Conservation (phyloP, 441 rosid species). For the Populus trichocarpa region DNA sequence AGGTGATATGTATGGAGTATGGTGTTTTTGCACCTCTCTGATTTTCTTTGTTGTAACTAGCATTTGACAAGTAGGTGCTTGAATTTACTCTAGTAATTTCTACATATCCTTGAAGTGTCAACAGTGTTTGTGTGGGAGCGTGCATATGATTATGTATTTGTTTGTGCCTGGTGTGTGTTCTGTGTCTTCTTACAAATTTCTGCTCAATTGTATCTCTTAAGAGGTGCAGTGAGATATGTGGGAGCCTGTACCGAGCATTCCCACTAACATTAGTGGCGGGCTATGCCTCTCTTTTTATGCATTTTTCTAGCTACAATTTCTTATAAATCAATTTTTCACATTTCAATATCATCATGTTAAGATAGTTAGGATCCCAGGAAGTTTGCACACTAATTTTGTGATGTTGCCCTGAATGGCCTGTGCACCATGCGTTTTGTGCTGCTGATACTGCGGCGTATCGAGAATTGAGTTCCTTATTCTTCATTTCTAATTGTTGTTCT, state of each 20-base stretch:
- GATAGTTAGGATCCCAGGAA: background rate
- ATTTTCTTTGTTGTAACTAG: background rate
- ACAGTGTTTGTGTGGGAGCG: background rate
- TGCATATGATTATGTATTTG: background rate
- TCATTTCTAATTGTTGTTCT: background rate
- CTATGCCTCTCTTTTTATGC: background rate
- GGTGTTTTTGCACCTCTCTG: background rate
- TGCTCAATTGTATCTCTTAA: background rate
- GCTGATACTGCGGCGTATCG: background rate
- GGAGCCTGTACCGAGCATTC: background rate
- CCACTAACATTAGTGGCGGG: background rate
- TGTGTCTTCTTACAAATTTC: background rate
- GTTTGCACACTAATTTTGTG: background rate
- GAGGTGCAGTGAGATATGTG: background rate
- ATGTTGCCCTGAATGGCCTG: background rate
- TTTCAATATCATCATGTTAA: background rate
- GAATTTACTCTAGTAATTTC: background rate
- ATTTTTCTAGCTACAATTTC: background rate
- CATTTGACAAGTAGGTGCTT: background rate
- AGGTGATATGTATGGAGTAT: background rate
- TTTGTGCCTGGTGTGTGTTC: background rate
- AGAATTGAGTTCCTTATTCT: background rate
- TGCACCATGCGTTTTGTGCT: background rate
- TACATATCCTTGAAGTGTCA: background rate
- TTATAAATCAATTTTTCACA: background rate